Base-by-base conservation (phyloP, 768 basidiomycete genomes). In the Pleurotus pulmonarius region DNA sequence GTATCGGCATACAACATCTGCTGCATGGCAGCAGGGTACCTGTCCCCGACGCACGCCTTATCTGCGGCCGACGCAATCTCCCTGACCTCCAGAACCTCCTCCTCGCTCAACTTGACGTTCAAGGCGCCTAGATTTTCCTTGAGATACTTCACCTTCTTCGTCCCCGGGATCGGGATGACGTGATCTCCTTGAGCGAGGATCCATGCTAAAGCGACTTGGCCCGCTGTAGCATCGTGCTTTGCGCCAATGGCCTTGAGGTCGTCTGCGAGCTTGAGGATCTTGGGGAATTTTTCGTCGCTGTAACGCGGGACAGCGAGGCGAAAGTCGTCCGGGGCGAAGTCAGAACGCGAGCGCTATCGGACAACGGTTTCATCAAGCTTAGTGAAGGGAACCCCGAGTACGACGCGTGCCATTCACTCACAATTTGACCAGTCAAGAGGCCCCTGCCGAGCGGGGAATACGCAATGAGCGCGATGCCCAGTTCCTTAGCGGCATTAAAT, bases 11-110 rank as follows among this genome's bases (percentile, higher is more conserved):
- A 62, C 4, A 57, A 16, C 54, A 51, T 34, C 16, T 38, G 34
- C 24, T 48, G 43, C 38, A 56, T 26, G 38, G 16, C 55, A 9
- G 49, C 57, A 4, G 58, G 59, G 46, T 64, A 59, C 49, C 64
- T 53, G 18, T 66, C 60, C 15, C 69, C 72, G 7, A 55, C 51
- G 13, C 64, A 62, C 15, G 18, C 26, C 29, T 29, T 29, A 11
- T 62, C 66, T 2, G 67, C 67, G 18, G 65, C 65, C 39, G 69
- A 65, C 4, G 71, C 68, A 25, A 48, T 29, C 20, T 25, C 25
- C 16, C 26, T 16, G 24, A 48, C 26, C 13, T 48, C 47, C 13
- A 18, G 16, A 22, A 48, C 15, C 24, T 48, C 47, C 15, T 48
- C 47, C 26, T 22, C 5, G 16, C 16, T 18, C 26, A 48, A 29